Conservation (phyloP, 768 basidiomycete genomes). For the Agrocybe praecox region DNA sequence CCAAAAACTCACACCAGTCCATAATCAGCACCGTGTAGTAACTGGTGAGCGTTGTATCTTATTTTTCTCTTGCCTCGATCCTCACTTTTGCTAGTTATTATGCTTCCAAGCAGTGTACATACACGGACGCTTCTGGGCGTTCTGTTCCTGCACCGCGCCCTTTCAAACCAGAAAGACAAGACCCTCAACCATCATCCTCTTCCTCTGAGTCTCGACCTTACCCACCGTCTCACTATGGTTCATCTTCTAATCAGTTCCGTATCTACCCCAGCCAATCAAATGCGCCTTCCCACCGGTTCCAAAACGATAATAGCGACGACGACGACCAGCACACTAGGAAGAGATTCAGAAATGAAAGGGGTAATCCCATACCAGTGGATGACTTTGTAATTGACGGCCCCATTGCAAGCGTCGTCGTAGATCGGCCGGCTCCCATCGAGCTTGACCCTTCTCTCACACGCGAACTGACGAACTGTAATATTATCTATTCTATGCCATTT, state of each 20-base stretch:
- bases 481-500: constrained; percentile 27
- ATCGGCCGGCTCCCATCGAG: constrained; percentile 44
- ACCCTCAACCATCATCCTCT: constrained; percentile 26
- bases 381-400: constrained; percentile 44
- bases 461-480: constrained; percentile 75
- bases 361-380: constrained; percentile 37
- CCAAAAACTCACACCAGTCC: constrained; percentile 12
- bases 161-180: constrained; percentile 44
- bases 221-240: constrained; percentile 20
- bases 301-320: constrained; percentile 40
- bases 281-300: constrained; percentile 14
- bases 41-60: constrained; percentile 54
- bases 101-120: constrained; percentile 79
- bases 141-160: constrained; percentile 74
- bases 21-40: constrained; percentile 72
- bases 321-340: constrained; percentile 44
- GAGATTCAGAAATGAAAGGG: constrained; percentile 48
- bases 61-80: constrained; percentile 9
- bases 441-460: constrained; percentile 67
- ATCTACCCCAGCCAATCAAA: constrained; percentile 22
- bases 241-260: constrained; percentile 30
- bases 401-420: constrained; percentile 35
- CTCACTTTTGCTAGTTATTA: constrained; percentile 56
- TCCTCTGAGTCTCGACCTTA: constrained; percentile 23
- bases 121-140: constrained; percentile 78